Evolutionary conservation across 1,284 basidiomycete species (phyloP).

Genomic region (Puccinia polysora): DNA sequence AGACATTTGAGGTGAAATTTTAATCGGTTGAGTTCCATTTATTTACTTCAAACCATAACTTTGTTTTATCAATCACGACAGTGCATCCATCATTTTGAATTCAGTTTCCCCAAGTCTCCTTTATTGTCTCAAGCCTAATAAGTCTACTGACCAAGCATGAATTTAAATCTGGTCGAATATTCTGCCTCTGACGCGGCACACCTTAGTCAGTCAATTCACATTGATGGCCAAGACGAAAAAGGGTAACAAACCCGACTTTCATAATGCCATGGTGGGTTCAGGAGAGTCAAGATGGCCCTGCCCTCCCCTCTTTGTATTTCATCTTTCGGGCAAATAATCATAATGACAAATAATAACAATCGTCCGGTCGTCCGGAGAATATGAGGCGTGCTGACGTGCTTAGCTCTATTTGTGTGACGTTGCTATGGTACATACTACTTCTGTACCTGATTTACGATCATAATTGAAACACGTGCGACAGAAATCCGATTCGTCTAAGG

Average conservation of each 20-base stretch:
- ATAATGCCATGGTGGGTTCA: slow-evolving; percentile 71
- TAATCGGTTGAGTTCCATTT: slow-evolving; percentile 60
- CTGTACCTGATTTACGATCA: not conserved
- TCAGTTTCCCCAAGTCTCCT: not conserved
- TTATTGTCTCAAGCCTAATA: not conserved
- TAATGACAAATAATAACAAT: too few species aligned
- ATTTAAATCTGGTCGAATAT: not conserved
- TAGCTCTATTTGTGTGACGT: too few species aligned
- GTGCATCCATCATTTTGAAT: not conserved
- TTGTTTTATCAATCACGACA: not conserved
- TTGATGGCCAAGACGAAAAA: slow-evolving; percentile 78
- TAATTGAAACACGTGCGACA: not conserved
- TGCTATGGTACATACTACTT: too few species aligned
- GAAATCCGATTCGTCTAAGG: slow-evolving; percentile 3
- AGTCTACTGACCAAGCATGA: not conserved
- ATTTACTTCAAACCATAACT: not conserved
- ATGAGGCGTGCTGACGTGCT: too few species aligned
- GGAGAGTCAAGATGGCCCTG: not conserved
- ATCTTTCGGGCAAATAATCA: too few species aligned
- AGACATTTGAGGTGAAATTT: slow-evolving; percentile 75
- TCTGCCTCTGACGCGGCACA: too few species aligned
- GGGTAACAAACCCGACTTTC: slow-evolving; percentile 83
- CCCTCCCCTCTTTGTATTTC: too few species aligned
- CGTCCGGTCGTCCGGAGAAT: too few species aligned
- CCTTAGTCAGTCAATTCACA: slow-evolving; percentile 76